Conservation (phyloP, 441 rosid species). For the Flueggea neowawraea region DNA sequence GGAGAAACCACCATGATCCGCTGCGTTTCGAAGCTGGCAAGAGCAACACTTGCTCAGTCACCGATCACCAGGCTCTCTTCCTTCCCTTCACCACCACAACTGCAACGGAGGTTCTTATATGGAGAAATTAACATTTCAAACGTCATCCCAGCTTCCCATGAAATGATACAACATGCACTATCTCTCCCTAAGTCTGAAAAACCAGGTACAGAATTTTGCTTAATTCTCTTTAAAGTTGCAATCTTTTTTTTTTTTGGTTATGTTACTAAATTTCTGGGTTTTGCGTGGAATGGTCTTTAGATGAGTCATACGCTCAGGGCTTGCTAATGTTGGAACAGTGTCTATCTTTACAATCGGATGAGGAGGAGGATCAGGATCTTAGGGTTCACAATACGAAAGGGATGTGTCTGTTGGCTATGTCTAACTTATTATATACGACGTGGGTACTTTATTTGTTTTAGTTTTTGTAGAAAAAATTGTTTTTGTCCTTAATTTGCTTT, state of each 20-base stretch:
- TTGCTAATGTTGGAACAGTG: conserved; percentile 85
- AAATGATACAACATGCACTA: conserved; percentile 90
- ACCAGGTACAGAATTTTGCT: conserved; percentile 42
- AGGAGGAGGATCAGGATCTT: conserved; percentile 32
- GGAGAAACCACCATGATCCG: too few relatives aligned
- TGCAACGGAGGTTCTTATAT: conserved; percentile 44
- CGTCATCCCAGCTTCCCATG: conserved; percentile 64
- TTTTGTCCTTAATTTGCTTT: background rate
- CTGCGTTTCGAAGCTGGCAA: too few relatives aligned
- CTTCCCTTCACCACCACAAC: conserved; percentile 4
- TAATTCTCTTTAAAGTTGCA: too few relatives aligned
- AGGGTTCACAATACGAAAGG: conserved; percentile 54
- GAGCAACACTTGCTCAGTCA: background rate
- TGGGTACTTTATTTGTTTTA: conserved; percentile 13
- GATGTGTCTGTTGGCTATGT: conserved; percentile 76
- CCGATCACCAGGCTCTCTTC: conserved; percentile 1
- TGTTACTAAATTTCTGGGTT: too few relatives aligned
- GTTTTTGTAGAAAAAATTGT: conserved; percentile 1
- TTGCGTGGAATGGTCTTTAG: conserved; percentile 22
- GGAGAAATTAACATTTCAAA: conserved; percentile 36
- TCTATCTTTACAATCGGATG: conserved; percentile 48
- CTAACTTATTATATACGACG: conserved; percentile 70
- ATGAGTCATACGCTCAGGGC: conserved; percentile 75
- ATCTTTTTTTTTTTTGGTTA: too few relatives aligned
- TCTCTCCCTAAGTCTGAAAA: conserved; percentile 63